Evolutionary conservation across 2,329 filamentous ascomycete genomes (phyloP).

Genomic region (Trichophyton schoenleinii): DNA sequence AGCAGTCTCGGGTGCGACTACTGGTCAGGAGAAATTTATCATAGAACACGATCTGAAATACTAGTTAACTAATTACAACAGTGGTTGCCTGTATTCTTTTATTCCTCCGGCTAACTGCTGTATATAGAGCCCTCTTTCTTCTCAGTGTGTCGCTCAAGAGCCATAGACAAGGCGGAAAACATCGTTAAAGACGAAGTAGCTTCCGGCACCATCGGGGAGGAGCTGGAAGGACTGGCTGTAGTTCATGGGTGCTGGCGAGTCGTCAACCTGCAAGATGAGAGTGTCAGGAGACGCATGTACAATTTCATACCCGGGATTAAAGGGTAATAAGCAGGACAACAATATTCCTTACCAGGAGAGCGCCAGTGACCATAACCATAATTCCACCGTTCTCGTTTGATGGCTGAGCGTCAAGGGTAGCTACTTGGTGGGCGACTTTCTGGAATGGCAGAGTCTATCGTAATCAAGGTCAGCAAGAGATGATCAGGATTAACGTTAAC

Average conservation of each 20-base stretch:
- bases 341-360: conserved; percentile 55
- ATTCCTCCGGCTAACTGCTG: neutral
- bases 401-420: conserved; percentile 74
- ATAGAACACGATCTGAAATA: neutral
- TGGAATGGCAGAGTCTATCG: conserved; percentile 62
- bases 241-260: conserved; percentile 74
- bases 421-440: conserved; percentile 65
- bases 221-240: conserved; percentile 88
- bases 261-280: conserved; percentile 55
- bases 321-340: neutral
- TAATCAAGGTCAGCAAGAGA: conserved; percentile 3
- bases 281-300: neutral
- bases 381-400: conserved; percentile 55
- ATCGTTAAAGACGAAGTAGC: conserved; percentile 86
- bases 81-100: neutral
- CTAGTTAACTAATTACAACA: neutral
- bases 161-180: conserved; percentile 72
- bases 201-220: conserved; percentile 50
- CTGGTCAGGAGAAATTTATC: neutral
- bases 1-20: neutral
- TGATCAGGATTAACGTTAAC: neutral
- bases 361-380: conserved; percentile 77
- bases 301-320: neutral
- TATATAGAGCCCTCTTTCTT: neutral
- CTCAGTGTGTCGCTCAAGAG: neutral